Conservation (phyloP, 2,329 filamentous ascomycete genomes). For the Scedosporium apiospermum region DNA sequence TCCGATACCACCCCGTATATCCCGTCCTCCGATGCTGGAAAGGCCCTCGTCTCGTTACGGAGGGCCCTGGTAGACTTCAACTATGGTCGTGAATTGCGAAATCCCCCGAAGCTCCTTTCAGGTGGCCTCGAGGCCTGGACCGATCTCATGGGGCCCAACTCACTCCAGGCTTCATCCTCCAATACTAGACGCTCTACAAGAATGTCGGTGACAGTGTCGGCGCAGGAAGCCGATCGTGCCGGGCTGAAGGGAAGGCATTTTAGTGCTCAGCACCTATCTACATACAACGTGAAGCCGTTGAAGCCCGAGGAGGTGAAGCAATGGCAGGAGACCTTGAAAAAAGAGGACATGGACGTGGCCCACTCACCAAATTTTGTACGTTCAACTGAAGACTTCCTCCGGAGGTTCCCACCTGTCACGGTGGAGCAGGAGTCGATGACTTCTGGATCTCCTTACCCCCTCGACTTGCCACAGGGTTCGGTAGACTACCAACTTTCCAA, state of each 20-base stretch:
- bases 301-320: constrained; percentile 70
- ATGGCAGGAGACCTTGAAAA: constrained; percentile 69
- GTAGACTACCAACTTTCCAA: not conserved
- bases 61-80: constrained; percentile 80
- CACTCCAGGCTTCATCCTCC: constrained; percentile 25
- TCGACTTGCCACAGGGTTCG: constrained; percentile 13
- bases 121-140: constrained; percentile 85
- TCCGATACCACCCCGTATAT: constrained; percentile 39
- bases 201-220: not conserved
- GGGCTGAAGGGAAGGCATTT: not conserved
- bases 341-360: constrained; percentile 45
- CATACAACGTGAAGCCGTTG: constrained; percentile 53
- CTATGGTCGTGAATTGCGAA: constrained; percentile 62
- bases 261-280: constrained; percentile 24
- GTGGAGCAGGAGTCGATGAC: constrained; percentile 52
- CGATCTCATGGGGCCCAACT: constrained; percentile 65
- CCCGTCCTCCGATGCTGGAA: constrained; percentile 2
- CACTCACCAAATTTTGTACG: constrained; percentile 49
- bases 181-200: not conserved
- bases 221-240: not conserved
- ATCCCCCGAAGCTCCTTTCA: constrained; percentile 64
- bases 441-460: constrained; percentile 15
- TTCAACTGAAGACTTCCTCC: constrained; percentile 74
- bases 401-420: constrained; percentile 66
- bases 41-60: constrained; percentile 45